Evolutionary conservation across 345 rosid genomes (phyloP).

Genomic region (Mallotus nudiflorus): DNA sequence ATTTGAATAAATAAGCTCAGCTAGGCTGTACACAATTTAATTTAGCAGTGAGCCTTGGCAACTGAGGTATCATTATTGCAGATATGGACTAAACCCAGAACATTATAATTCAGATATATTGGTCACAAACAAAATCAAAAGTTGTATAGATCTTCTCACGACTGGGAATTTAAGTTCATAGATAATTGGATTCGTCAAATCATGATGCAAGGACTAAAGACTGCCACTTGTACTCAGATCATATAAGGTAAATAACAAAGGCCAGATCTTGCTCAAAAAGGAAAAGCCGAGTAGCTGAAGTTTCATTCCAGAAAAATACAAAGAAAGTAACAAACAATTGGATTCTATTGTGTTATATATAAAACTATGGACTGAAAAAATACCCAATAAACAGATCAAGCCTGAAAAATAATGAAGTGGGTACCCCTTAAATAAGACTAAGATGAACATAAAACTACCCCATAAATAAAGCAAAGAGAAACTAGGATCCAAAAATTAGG

Average conservation of each 20-base stretch:
- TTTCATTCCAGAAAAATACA: not conserved
- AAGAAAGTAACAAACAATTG: not conserved
- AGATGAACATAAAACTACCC: not conserved
- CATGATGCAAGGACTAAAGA: not conserved
- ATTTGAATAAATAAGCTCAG: not conserved
- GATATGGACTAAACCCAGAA: not conserved
- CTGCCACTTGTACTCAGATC: not conserved
- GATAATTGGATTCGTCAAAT: not conserved
- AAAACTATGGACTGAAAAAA: not conserved
- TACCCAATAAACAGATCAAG: not conserved
- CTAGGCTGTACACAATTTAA: not conserved
- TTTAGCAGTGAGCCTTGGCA: not conserved
- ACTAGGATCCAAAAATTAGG: slow-evolving; percentile 20
- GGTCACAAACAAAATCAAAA: not conserved
- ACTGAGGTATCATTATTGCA: not conserved
- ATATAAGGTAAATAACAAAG: not conserved
- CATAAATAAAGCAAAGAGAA: slow-evolving; percentile 7
- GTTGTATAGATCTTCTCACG: not conserved
- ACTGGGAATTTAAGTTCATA: not conserved
- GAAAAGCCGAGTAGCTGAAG: not conserved
- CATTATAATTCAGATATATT: not conserved
- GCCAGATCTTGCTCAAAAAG: slow-evolving; percentile 4
- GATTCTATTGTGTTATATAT: not conserved
- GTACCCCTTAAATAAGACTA: not conserved
- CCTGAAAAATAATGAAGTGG: not conserved